phyloP scores from a whole-genome alignment of 129 eudicot species.

The Kitagawia praeruptora region DNA sequence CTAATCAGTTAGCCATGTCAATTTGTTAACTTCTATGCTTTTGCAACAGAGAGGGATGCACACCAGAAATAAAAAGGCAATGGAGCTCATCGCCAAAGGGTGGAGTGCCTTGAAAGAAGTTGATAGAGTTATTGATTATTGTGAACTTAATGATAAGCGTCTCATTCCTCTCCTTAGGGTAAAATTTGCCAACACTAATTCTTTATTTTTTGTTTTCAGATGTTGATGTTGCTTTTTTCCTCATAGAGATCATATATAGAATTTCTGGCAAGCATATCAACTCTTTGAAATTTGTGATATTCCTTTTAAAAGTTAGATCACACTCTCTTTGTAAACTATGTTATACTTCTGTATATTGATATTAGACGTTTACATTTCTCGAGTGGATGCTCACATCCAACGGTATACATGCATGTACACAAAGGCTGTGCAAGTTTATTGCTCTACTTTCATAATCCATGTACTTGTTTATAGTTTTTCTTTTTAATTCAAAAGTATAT shows the following conservation, averaged over 20 bases:
- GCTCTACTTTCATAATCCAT: no score
- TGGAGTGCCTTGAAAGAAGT: slow-evolving; percentile 78
- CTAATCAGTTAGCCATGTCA: no score
- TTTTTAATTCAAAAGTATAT: no score
- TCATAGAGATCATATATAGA: not conserved
- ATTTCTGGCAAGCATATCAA: not conserved
- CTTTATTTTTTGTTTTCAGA: not conserved
- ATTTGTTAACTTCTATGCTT: not conserved
- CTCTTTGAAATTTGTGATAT: not conserved
- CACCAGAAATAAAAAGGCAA: slow-evolving; percentile 63
- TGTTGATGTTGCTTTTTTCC: not conserved
- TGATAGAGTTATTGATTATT: slow-evolving; percentile 76
- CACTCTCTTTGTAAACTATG: no score
- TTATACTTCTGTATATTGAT: no score
- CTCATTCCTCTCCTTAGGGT: slow-evolving; percentile 75
- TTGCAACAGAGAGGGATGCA: slow-evolving; percentile 63
- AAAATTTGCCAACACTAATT: not conserved
- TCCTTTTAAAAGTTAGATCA: not conserved
- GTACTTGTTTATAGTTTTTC: no score
- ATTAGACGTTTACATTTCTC: no score
- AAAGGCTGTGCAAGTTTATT: no score
- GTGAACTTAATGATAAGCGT: slow-evolving; percentile 69
- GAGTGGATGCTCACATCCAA: no score
- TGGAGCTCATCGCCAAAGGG: slow-evolving; percentile 85
- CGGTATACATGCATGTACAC: no score